phyloP scores from a whole-genome alignment of 805 yeast genomes.

The Zygosaccharomyces pseudorouxii region DNA sequence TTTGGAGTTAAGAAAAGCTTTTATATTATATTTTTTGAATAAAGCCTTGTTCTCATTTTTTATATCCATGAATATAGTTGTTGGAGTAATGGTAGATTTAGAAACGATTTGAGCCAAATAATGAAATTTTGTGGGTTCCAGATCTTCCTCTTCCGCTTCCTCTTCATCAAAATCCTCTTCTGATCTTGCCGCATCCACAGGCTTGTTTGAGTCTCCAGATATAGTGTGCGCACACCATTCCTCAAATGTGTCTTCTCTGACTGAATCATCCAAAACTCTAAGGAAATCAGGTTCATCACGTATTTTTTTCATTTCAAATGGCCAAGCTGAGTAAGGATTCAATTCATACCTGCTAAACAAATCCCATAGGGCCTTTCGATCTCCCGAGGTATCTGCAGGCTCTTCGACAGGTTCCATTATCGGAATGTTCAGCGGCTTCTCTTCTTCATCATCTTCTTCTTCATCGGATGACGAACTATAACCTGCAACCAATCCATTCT shows the following conservation, averaged over 20 bases:
- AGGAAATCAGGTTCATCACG: constrained; percentile 42
- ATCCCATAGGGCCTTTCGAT: constrained; percentile 26
- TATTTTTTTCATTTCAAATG: constrained; percentile 39
- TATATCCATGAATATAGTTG: constrained; percentile 28
- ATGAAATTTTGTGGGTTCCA: constrained; percentile 31
- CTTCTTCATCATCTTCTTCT: constrained; percentile 12
- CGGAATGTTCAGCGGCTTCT: constrained; percentile 16
- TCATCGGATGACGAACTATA: constrained; percentile 21
- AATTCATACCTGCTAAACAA: constrained; percentile 35
- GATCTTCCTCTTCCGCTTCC: constrained; percentile 13
- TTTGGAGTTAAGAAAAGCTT: constrained; percentile 19
- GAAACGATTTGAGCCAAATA: constrained; percentile 33
- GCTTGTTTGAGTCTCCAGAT: constrained; percentile 19
- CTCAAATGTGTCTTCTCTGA: constrained; percentile 41
- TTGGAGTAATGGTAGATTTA: constrained; percentile 18
- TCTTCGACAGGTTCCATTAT: constrained; percentile 15
- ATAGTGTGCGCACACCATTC: constrained; percentile 38
- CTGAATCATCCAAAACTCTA: constrained; percentile 32
- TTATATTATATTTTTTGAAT: constrained; percentile 25
- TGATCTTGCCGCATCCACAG: constrained; percentile 5
- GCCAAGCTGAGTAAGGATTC: constrained; percentile 49
- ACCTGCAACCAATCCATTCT: constrained; percentile 15
- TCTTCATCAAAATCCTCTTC: constrained; percentile 8
- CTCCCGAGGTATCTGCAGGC: constrained; percentile 4
- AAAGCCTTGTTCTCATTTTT: constrained; percentile 20